Evolutionary conservation across 192 early-diverging fungal species (phyloP).

Genomic region (Linnemannia hyalina): DNA sequence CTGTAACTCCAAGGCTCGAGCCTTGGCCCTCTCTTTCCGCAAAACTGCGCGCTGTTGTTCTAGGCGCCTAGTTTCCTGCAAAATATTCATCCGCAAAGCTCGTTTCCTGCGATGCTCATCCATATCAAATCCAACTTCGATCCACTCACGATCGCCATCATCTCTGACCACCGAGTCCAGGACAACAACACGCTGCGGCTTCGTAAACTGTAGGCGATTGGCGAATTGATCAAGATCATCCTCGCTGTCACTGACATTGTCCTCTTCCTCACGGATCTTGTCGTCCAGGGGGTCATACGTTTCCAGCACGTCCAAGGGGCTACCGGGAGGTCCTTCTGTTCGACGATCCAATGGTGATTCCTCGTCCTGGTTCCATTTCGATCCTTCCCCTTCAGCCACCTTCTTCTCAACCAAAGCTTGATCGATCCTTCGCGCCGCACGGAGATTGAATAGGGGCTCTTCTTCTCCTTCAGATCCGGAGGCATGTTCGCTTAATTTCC

Average conservation of each 20-base stretch:
- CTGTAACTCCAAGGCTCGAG: background rate
- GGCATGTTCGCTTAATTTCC: background rate
- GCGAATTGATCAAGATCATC: constrained; percentile 3
- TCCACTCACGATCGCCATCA: constrained; percentile 42
- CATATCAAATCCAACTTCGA: constrained; percentile 44
- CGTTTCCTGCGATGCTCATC: constrained; percentile 31
- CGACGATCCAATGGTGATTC: background rate
- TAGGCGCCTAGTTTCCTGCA: constrained; percentile 12
- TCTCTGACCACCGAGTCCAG: constrained; percentile 29
- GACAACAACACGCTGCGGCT: constrained; percentile 32
- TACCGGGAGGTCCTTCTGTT: background rate
- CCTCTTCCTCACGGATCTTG: constrained; percentile 15
- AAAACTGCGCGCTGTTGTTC: constrained; percentile 13
- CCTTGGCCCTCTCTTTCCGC: background rate
- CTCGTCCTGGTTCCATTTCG: background rate
- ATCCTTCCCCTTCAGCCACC: background rate
- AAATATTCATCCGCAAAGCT: constrained; percentile 25
- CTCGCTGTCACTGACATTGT: constrained; percentile 39
- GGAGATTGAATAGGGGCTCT: background rate
- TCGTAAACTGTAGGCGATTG: background rate
- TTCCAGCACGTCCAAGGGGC: constrained; percentile 26
- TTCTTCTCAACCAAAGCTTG: background rate
- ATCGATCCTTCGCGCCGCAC: background rate
- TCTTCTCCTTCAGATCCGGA: background rate
- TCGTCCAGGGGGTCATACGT: constrained; percentile 52